Evolutionary conservation across 805 yeast species (phyloP), one percentile per base, ranked within the genome.

Genomic region (Yamadazyma insecticola): DNA sequence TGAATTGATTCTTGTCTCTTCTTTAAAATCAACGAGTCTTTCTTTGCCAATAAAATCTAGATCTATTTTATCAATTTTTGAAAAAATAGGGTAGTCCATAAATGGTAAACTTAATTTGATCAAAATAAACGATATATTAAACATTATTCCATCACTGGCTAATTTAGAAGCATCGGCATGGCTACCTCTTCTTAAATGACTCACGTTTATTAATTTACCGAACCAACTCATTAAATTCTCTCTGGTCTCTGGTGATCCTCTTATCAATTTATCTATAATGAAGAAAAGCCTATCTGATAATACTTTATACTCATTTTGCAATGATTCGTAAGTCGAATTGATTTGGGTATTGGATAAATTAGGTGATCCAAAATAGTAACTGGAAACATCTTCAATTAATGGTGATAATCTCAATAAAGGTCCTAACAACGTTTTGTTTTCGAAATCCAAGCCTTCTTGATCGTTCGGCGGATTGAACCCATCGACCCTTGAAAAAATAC

Each of bases 171-270:
- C 72, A 45, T 81, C 78, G 3, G 89, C 81, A 52, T 85, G 95
- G 41, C 81, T 78, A 31, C 96, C 96, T 45, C 86, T 73, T 59
- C 97, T 77, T 43, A 86, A 70, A 55, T 88, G 97, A 51, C 89
- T 88, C 30, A 74, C 69, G 47, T 90, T 85, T n/a, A 86, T 72
- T 24, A 87, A 68, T 16, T 70, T 70, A 1, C 84, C 81, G 55
- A 89, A 77, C 67, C 80, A 88, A 28, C 67, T 58, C 44, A 92
- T 58, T 29, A 89, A 49, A 24, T 63, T 78, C 22, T 63, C 62
- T 39, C 97, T 72, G 0, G 95, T 72, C 9, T 63, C 60, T 1
- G 72, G 60, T 4, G 87, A 77, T 0, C 87, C 85, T 40, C 97
- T 70, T 10, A 92, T 73, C 26, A 92, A 69, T 46, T 74, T 78